phyloP scores from a whole-genome alignment of 805 yeast species.

The Saccharomyces jurei region DNA sequence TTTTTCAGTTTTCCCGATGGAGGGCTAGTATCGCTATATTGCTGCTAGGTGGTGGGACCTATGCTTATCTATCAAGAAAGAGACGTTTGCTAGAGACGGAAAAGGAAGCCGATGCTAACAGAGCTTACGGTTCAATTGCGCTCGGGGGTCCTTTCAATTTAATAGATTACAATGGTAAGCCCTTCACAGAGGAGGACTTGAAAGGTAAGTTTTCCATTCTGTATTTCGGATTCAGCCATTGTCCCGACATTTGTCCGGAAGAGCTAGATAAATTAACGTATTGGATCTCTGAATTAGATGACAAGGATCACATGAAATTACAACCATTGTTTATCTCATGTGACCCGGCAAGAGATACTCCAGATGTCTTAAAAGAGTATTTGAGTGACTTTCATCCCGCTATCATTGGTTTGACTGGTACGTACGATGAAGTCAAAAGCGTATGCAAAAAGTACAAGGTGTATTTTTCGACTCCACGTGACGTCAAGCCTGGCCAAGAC shows the following conservation, averaged over 20 bases:
- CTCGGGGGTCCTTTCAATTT: constrained; percentile 73
- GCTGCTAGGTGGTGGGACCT: constrained; percentile 59
- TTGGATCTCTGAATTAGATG: constrained; percentile 53
- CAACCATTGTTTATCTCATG: constrained; percentile 92
- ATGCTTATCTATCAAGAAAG: constrained; percentile 62
- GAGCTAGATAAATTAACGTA: constrained; percentile 84
- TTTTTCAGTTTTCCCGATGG: constrained; percentile 64
- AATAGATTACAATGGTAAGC: constrained; percentile 58
- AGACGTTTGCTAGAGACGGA: constrained; percentile 66
- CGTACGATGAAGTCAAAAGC: constrained; percentile 73
- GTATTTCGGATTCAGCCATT: constrained; percentile 92
- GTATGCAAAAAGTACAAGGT: constrained; percentile 86
- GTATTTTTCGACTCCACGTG: constrained; percentile 92
- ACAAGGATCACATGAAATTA: constrained; percentile 47
- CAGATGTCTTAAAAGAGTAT: constrained; percentile 74
- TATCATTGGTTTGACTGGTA: constrained; percentile 85
- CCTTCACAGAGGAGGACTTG: constrained; percentile 70
- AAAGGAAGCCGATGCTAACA: constrained; percentile 74
- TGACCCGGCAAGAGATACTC: constrained; percentile 91
- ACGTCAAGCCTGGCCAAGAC: constrained; percentile 88
- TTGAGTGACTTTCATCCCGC: constrained; percentile 81
- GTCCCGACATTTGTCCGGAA: constrained; percentile 98
- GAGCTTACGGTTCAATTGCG: constrained; percentile 82
- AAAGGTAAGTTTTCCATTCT: constrained; percentile 70
- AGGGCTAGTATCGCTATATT: constrained; percentile 62